Conservation (phyloP, 306 rosid genomes). For the Citrullus amarus region DNA sequence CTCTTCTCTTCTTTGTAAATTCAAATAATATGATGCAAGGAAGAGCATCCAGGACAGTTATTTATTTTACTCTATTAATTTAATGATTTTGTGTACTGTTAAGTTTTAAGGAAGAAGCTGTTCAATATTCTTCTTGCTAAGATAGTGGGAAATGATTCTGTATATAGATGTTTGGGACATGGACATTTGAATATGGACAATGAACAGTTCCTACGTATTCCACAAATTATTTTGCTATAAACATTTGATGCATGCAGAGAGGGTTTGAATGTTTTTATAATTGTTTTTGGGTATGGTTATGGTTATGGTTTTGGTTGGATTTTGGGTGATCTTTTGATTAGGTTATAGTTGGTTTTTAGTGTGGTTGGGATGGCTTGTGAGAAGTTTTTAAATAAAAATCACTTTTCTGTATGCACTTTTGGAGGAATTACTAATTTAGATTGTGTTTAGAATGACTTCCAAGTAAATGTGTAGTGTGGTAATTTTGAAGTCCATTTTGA, state of each 20-base stretch:
- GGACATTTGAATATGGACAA: background rate
- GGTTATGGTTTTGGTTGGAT: background rate
- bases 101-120: background rate
- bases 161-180: background rate
- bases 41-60: background rate
- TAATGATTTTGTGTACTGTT: background rate
- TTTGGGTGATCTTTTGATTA: background rate
- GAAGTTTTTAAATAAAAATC: background rate
- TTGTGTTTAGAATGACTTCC: too few relatives aligned
- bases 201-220: background rate
- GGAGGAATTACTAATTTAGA: too few relatives aligned
- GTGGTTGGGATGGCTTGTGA: background rate
- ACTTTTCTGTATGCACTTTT: too few relatives aligned
- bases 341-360: background rate
- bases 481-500: too few relatives aligned
- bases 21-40: background rate
- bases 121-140: background rate
- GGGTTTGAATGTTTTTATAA: background rate
- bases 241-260: background rate
- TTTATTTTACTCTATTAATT: background rate
- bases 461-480: too few relatives aligned
- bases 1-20: background rate
- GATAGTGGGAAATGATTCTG: conserved; percentile 3
- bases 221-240: background rate
- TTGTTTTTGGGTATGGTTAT: background rate